Conservation (phyloP, 208 protist species). For the Trypanosoma grayi region DNA sequence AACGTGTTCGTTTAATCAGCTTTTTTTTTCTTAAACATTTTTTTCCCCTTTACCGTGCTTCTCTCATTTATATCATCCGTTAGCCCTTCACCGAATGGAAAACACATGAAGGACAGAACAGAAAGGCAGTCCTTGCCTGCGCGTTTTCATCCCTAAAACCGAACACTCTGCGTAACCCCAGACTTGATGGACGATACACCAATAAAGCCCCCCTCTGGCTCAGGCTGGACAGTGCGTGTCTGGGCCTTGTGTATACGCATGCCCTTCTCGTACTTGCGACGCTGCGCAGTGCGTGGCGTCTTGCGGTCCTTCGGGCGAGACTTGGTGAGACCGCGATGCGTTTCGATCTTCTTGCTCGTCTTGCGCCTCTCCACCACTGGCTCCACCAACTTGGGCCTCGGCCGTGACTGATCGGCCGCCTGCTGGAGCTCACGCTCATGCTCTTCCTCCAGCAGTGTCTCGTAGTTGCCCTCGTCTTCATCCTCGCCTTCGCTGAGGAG, state of each 20-base stretch:
- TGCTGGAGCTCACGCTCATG: conserved; percentile 33
- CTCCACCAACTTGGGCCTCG: conserved; percentile 34
- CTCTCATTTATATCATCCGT: not conserved
- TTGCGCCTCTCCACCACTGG: conserved; percentile 81
- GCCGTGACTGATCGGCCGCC: conserved; percentile 23
- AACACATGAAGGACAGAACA: not conserved
- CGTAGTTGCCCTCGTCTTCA: conserved; percentile 53
- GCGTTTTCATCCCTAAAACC: conserved; percentile 17
- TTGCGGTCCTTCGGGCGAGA: conserved; percentile 88
- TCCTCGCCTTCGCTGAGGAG: conserved; percentile 26
- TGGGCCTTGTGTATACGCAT: conserved; percentile 86
- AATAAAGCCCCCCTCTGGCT: conserved; percentile 80
- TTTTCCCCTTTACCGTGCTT: not conserved
- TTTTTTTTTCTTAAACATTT: conserved; percentile 9
- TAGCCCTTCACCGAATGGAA: not conserved
- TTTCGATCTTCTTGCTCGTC: conserved; percentile 81
- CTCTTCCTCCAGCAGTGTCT: conserved; percentile 71
- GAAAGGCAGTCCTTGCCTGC: not conserved
- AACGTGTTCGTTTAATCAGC: not conserved
- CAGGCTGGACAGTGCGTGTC: conserved; percentile 63
- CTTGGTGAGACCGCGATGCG: conserved; percentile 87
- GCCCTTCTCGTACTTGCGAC: conserved; percentile 86
- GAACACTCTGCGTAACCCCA: conserved; percentile 54
- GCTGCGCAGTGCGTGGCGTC: conserved; percentile 82
- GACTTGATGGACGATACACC: conserved; percentile 76